These are phyloP conservation scores for Phaeosphaeria sp. DNA, from an alignment of 2,329 filamentous ascomycete genomes.

Conservation along the genomic window DNA sequence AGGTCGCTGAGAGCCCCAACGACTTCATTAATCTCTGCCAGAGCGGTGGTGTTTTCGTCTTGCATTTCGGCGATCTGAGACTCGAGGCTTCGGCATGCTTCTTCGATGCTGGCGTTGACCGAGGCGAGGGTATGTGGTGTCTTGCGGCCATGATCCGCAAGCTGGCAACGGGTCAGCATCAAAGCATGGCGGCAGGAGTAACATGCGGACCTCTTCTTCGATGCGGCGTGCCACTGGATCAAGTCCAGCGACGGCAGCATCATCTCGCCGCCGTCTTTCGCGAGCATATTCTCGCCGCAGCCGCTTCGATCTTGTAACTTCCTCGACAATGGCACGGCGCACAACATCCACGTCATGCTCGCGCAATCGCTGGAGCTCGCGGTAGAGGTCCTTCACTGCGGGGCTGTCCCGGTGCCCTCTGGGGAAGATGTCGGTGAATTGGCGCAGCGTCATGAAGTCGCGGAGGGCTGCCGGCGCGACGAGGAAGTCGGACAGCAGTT, in stretches of 20 bases:
- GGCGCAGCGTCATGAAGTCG: slow-evolving; percentile 72
- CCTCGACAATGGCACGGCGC: slow-evolving; percentile 67
- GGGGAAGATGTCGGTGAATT: slow-evolving; percentile 81
- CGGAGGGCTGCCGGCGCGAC: slow-evolving; percentile 77
- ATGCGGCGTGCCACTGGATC: slow-evolving; percentile 69
- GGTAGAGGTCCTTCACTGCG: slow-evolving; percentile 74
- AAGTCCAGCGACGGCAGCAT: slow-evolving; percentile 56
- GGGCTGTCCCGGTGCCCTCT: slow-evolving; percentile 68
- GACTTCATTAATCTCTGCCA: slow-evolving; percentile 67
- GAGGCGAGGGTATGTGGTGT: slow-evolving; percentile 66
- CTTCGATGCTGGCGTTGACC: slow-evolving; percentile 72
- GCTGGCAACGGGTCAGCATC: slow-evolving; percentile 49
- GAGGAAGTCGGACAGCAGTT: slow-evolving; percentile 79
- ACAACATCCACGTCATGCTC: slow-evolving; percentile 72
- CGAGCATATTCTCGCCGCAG: slow-evolving; percentile 65
- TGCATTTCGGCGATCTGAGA: slow-evolving; percentile 71
- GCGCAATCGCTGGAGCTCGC: slow-evolving; percentile 78
- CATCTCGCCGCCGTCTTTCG: slow-evolving; percentile 61
- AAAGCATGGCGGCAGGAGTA: neutral
- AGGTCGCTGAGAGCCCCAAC: slow-evolving; percentile 81
- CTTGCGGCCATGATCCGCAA: slow-evolving; percentile 61
- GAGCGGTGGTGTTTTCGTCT: slow-evolving; percentile 66
- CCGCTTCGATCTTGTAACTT: slow-evolving; percentile 66
- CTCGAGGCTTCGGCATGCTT: slow-evolving; percentile 70
- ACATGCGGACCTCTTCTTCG: slow-evolving; percentile 50